phyloP scores from a whole-genome alignment of 495 filamentous ascomycete species.

The Lineolata rhizophorae region DNA sequence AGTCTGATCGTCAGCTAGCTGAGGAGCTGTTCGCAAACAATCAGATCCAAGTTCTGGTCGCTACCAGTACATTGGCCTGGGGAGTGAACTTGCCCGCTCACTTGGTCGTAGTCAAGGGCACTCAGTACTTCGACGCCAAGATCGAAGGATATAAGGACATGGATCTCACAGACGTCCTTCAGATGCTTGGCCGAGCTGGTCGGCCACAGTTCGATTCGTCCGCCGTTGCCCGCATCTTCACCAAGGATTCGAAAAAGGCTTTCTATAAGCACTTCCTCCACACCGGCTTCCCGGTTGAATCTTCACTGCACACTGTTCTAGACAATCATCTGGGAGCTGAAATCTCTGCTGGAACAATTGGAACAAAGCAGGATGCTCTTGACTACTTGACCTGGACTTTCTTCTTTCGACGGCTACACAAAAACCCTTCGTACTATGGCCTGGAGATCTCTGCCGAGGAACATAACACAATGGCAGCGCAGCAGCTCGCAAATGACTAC shows the following conservation, averaged over 20 bases:
- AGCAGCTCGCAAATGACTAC: slow-evolving; percentile 68
- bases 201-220: slow-evolving; percentile 92
- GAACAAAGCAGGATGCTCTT: slow-evolving; percentile 86
- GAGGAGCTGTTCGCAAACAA: slow-evolving; percentile 95
- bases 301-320: slow-evolving; percentile 81
- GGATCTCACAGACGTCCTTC: slow-evolving; percentile 95
- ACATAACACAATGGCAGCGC: slow-evolving; percentile 71
- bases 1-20: slow-evolving; percentile 72
- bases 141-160: slow-evolving; percentile 96
- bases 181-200: slow-evolving; percentile 93
- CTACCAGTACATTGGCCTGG: slow-evolving; percentile 95
- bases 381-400: slow-evolving; percentile 99
- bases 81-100: slow-evolving; percentile 96
- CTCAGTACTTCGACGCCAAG: slow-evolving; percentile 96
- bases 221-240: slow-evolving; percentile 90
- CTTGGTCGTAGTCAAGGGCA: slow-evolving; percentile 93
- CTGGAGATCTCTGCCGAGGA: slow-evolving; percentile 87
- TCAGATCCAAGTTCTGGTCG: slow-evolving; percentile 91
- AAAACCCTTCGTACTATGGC: slow-evolving; percentile 96
- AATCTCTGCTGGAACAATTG: slow-evolving; percentile 76
- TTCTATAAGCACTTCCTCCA: slow-evolving; percentile 99
- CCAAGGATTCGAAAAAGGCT: slow-evolving; percentile 93
- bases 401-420: slow-evolving; percentile 92
- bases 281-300: slow-evolving; percentile 95
- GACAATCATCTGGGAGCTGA: slow-evolving; percentile 96